These are phyloP conservation scores for Hylodesmum podocarpum DNA, from an alignment of 306 rosid species.

Conservation along the genomic window DNA sequence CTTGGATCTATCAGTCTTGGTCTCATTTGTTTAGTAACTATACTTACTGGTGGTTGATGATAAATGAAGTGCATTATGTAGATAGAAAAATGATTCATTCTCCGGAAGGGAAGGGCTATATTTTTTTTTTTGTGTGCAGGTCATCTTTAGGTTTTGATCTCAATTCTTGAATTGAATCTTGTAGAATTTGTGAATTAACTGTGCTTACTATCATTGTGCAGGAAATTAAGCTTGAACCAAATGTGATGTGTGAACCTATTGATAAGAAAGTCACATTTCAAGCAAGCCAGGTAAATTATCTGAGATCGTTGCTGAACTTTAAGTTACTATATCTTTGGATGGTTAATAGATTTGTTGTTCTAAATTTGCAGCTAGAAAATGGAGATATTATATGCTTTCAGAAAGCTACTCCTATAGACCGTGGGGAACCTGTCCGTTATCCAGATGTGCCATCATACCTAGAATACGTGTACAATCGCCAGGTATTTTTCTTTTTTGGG, in stretches of 20 bases:
- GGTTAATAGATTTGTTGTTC: slow-evolving; percentile 8
- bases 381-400: slow-evolving; percentile 95
- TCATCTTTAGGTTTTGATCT: background rate
- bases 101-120: background rate
- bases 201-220: slow-evolving; percentile 32
- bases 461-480: slow-evolving; percentile 92
- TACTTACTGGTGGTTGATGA: slow-evolving; percentile 4
- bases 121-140: background rate
- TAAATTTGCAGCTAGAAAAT: slow-evolving; percentile 75
- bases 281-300: slow-evolving; percentile 74
- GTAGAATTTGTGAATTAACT: slow-evolving; percentile 7
- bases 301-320: background rate
- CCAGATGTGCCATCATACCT: slow-evolving; percentile 93
- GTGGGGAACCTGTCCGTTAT: slow-evolving; percentile 58
- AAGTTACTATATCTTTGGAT: slow-evolving; percentile 1
- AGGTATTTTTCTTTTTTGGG: slow-evolving; percentile 51
- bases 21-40: slow-evolving; percentile 4
- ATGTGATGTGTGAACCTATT: slow-evolving; percentile 94
- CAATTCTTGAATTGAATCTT: background rate
- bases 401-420: slow-evolving; percentile 56
- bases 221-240: slow-evolving; percentile 98
- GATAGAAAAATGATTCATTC: background rate
- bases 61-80: slow-evolving; percentile 4
- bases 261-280: slow-evolving; percentile 86
- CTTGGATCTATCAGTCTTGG: background rate